Evolutionary conservation across 805 yeast genomes (phyloP).

Genomic region (Cyberlindnera suaveolens): DNA sequence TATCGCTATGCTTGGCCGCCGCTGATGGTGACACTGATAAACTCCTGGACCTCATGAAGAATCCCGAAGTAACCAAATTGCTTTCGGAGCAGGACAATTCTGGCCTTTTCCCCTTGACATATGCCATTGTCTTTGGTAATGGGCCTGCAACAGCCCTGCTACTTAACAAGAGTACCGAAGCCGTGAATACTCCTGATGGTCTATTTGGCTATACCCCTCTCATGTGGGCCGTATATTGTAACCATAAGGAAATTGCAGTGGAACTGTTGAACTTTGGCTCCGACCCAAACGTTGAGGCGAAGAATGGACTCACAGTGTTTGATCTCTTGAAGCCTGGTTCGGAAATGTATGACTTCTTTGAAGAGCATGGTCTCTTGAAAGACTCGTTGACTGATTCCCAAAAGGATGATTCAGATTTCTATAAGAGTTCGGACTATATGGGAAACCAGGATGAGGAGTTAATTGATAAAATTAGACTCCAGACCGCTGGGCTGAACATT

Average conservation of each 20-base stretch:
- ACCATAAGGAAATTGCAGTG: slow-evolving; percentile 48
- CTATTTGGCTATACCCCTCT: slow-evolving; percentile 57
- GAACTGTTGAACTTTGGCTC: slow-evolving; percentile 59
- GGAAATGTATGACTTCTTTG: slow-evolving; percentile 52
- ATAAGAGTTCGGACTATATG: slow-evolving; percentile 8
- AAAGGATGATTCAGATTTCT: slow-evolving; percentile 10
- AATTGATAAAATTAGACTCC: slow-evolving; percentile 29
- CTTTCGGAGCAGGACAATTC: slow-evolving; percentile 29
- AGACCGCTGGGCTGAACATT: slow-evolving; percentile 29
- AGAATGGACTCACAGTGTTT: slow-evolving; percentile 44
- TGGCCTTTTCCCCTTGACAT: slow-evolving; percentile 43
- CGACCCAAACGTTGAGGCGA: slow-evolving; percentile 37
- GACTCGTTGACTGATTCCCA: neutral
- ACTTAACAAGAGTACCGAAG: slow-evolving; percentile 7
- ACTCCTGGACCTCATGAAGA: slow-evolving; percentile 17
- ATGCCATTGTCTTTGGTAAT: slow-evolving; percentile 50
- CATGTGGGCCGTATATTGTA: slow-evolving; percentile 80
- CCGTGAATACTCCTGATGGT: slow-evolving; percentile 32
- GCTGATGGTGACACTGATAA: slow-evolving; percentile 30
- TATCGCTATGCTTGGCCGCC: slow-evolving; percentile 29
- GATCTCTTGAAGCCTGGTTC: slow-evolving; percentile 52
- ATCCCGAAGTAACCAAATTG: slow-evolving; percentile 21
- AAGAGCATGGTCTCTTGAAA: slow-evolving; percentile 40
- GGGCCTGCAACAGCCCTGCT: slow-evolving; percentile 37
- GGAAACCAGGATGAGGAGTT: slow-evolving; percentile 27